These are phyloP conservation scores for Aspergillus nidulans DNA, from an alignment of 495 filamentous ascomycete genomes.

Conservation along the genomic window DNA sequence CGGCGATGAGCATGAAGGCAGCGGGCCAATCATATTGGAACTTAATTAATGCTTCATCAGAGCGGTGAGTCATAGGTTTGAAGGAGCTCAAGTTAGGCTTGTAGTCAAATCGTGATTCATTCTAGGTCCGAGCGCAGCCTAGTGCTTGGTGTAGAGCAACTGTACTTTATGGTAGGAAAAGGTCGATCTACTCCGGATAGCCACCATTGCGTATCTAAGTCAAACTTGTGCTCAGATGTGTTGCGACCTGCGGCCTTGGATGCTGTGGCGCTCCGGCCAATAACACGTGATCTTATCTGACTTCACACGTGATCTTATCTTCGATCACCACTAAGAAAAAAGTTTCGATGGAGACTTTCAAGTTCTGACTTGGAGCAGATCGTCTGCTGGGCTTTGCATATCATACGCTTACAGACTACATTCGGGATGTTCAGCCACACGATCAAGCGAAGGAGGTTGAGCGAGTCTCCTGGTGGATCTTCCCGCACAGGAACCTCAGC, in stretches of 20 bases:
- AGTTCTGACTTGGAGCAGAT: background rate
- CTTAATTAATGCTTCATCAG: background rate
- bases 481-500: conserved; percentile 1
- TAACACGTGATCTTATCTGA: conserved; percentile 7
- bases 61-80: background rate
- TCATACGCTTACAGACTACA: background rate
- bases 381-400: background rate
- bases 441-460: conserved; percentile 37
- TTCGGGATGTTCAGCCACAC: conserved; percentile 30
- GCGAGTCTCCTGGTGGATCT: conserved; percentile 25
- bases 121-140: no score
- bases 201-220: no score
- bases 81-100: background rate
- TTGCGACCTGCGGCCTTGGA: background rate
- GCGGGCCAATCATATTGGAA: conserved; percentile 6
- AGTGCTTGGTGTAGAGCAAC: no score
- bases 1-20: conserved; percentile 27
- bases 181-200: no score
- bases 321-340: conserved; percentile 8
- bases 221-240: background rate
- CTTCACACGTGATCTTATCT: conserved; percentile 15
- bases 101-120: background rate
- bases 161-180: no score
- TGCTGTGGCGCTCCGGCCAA: no score
- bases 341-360: background rate